These are phyloP conservation scores for Didymella segeticola DNA, from an alignment of 2,329 filamentous ascomycete genomes.

Conservation along the genomic window DNA sequence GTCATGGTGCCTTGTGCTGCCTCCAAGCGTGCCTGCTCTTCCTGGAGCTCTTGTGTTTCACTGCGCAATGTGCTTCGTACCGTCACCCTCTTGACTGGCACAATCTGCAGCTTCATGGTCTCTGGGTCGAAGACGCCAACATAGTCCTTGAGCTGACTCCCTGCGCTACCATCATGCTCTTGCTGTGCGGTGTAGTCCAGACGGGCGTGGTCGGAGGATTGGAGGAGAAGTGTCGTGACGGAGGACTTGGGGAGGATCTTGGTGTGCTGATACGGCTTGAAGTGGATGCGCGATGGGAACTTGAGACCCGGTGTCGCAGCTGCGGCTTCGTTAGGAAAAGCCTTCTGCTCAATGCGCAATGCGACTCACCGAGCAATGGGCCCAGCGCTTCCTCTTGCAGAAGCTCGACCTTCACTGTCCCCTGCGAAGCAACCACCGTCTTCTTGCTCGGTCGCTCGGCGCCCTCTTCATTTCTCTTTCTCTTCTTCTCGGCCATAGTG, in stretches of 20 bases:
- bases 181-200: constrained; percentile 65
- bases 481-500: constrained; percentile 48
- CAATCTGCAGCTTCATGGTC: constrained; percentile 60
- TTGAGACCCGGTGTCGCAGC: constrained; percentile 54
- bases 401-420: constrained; percentile 53
- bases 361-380: constrained; percentile 56
- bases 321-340: constrained; percentile 18
- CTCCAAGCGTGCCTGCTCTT: constrained; percentile 38
- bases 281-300: constrained; percentile 50
- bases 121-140: constrained; percentile 65
- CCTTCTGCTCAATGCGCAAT: not conserved
- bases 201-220: constrained; percentile 66
- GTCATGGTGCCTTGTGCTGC: constrained; percentile 52
- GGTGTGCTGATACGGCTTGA: constrained; percentile 57
- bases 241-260: constrained; percentile 38
- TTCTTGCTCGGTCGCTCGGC: constrained; percentile 52
- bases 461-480: constrained; percentile 45
- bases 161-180: constrained; percentile 54
- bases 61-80: constrained; percentile 59
- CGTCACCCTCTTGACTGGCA: constrained; percentile 60
- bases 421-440: constrained; percentile 49
- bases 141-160: constrained; percentile 65
- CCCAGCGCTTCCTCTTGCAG: constrained; percentile 55
- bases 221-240: constrained; percentile 60
- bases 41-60: constrained; percentile 51